Conservation (phyloP, 179 eudicot genomes). For the Corrigiola litoralis region DNA sequence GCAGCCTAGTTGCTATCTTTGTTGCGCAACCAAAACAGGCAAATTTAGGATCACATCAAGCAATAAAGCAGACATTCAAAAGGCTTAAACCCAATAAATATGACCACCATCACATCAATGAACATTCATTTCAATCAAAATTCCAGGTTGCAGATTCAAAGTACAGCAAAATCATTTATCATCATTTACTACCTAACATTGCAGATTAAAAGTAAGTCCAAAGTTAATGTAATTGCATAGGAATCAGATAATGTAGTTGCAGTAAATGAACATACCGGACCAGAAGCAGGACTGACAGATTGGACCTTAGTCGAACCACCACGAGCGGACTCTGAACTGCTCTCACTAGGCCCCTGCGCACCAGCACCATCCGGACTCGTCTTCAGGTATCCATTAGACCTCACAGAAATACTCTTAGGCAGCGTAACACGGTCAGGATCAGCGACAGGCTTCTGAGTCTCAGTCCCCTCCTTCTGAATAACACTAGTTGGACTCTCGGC, state of each 20-base stretch:
- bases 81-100: no score
- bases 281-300: slow-evolving; percentile 15
- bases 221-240: no score
- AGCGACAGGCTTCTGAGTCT: slow-evolving; percentile 18
- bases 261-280: slow-evolving; percentile 20
- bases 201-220: not conserved
- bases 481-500: slow-evolving; percentile 17
- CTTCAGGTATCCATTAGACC: slow-evolving; percentile 65
- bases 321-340: slow-evolving; percentile 16
- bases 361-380: slow-evolving; percentile 19
- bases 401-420: slow-evolving; percentile 84
- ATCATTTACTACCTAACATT: not conserved
- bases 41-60: no score
- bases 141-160: no score
- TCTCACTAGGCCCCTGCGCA: slow-evolving; percentile 13
- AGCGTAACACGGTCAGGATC: slow-evolving; percentile 37
- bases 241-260: no score
- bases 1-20: no score
- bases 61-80: not conserved
- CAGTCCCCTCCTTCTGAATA: slow-evolving; percentile 19
- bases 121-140: no score
- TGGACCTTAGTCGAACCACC: slow-evolving; percentile 12
- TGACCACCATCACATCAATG: no score
- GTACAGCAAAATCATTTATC: no score
- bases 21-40: no score